Percentiles rank a stretch among this genome's conserved stretches.
Conservation (phyloP, 2,329 filamentous ascomycete genomes). For the Dothideomycetidae sp. region DNA sequence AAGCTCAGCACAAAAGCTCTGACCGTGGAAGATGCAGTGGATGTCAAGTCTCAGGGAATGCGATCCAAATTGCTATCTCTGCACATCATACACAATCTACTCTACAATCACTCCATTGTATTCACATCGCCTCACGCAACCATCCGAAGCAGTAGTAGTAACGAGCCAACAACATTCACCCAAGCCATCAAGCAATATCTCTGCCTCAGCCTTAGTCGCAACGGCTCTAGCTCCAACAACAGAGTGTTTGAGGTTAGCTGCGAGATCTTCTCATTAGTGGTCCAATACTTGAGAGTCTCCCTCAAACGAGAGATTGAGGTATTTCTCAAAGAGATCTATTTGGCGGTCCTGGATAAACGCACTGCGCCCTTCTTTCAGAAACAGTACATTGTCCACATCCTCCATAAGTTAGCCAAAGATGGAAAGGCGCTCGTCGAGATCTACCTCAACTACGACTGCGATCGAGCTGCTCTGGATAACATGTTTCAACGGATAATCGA, state of each 20-base stretch:
- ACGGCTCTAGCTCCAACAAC: slow-evolving; percentile 85
- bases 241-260: slow-evolving; percentile 89
- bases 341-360: slow-evolving; percentile 77
- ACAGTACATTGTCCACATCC: slow-evolving; percentile 72
- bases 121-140: slow-evolving; percentile 87
- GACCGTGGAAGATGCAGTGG: slow-evolving; percentile 78
- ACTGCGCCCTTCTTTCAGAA: slow-evolving; percentile 84
- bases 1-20: slow-evolving; percentile 90
- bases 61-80: slow-evolving; percentile 90
- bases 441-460: slow-evolving; percentile 97
- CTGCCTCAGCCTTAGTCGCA: slow-evolving; percentile 84
- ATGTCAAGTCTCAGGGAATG: slow-evolving; percentile 90
- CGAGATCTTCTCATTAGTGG: slow-evolving; percentile 96
- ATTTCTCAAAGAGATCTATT: slow-evolving; percentile 92
- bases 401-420: slow-evolving; percentile 73
- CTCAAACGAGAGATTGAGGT: slow-evolving; percentile 99
- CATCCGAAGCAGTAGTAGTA: slow-evolving; percentile 79
- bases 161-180: slow-evolving; percentile 76
- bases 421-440: slow-evolving; percentile 82
- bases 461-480: slow-evolving; percentile 81
- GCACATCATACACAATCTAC: slow-evolving; percentile 84
- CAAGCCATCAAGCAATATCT: slow-evolving; percentile 96
- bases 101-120: slow-evolving; percentile 84
- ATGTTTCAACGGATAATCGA: slow-evolving; percentile 93
- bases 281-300: slow-evolving; percentile 81